Conservation (phyloP, 345 rosid genomes). For the Hypericum androsaemum region DNA sequence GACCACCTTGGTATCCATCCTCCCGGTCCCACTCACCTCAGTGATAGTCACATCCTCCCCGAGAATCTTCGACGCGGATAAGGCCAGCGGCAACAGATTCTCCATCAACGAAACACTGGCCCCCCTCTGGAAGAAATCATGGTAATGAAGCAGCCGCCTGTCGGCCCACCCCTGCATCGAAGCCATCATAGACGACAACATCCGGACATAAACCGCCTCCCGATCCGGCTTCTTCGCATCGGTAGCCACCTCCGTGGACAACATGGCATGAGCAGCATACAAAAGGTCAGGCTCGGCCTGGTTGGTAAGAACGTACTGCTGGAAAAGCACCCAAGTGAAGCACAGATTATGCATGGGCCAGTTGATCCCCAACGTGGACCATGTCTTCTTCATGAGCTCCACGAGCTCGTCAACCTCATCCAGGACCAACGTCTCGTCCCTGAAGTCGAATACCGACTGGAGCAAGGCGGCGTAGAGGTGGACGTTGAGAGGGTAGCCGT, state of each 20-base stretch:
- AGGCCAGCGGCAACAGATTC: conserved; percentile 57
- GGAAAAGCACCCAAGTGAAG: conserved; percentile 83
- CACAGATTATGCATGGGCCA: conserved; percentile 59
- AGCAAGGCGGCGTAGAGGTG: conserved; percentile 55
- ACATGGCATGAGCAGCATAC: conserved; percentile 56
- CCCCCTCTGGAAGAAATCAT: conserved; percentile 61
- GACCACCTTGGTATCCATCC: conserved; percentile 32
- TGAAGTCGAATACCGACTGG: conserved; percentile 56
- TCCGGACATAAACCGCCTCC: conserved; percentile 49
- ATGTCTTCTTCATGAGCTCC: conserved; percentile 84
- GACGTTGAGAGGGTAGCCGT: conserved; percentile 77
- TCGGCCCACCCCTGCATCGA: conserved; percentile 85
- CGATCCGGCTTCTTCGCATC: conserved; percentile 64
- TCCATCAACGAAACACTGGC: conserved; percentile 38
- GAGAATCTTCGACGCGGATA: conserved; percentile 51
- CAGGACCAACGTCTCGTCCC: conserved; percentile 71
- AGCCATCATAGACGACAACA: conserved; percentile 46
- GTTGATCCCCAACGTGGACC: conserved; percentile 74
- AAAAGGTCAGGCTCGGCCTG: conserved; percentile 75
- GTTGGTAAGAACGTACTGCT: conserved; percentile 54
- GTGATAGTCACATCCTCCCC: conserved; percentile 54
- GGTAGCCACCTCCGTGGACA: conserved; percentile 57
- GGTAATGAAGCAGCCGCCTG: conserved; percentile 61
- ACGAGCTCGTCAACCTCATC: conserved; percentile 88
- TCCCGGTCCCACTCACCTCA: conserved; percentile 35